Base-by-base conservation (phyloP, 345 rosid species). In the Murraya paniculata region DNA sequence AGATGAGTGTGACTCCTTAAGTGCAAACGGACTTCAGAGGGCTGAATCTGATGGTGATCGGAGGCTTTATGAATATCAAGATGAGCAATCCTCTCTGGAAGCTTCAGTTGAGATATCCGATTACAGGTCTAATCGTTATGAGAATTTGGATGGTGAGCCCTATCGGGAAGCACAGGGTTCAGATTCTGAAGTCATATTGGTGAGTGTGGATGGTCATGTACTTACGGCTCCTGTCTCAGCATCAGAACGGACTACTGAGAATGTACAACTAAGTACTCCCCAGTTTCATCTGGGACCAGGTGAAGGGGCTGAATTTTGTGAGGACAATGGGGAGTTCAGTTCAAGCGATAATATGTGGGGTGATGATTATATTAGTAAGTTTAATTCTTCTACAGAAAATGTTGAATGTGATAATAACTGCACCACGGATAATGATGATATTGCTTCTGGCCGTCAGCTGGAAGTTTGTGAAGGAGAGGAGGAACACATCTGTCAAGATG, bases 231-330 rank as follows among this genome's bases (percentile, higher is more conserved):
- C 98, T 22, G 85, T 94, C 59, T 87, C 84, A 25, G 89, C 87
- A 41, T 90, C 92, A 10, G 97, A 94, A 73, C 84, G 81, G 84
- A 75, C 85, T 83, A 79, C 89, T 68, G 90, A 87, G 81, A 79
- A 86, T 87, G 81, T 90, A 78, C 87, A 87, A 79, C 79, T 89
- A 64, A 81, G 83, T 68, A 91, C 89, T 36, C 94, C 97, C 79
- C 95, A 87, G 78, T 89, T 93, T 81, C 97, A 91, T 89, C 81
- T 94, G n/a, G 97, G 95, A 19, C 94, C 90, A 4, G 94, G 89
- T 41, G 90, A 93, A 65, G 94, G 83, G 4, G 73, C 94, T n/a
- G 94, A 86, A 21, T 89, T 88, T 72, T 88, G 90, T 80, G 91
- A 88, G 77, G 92, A 84, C 59, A 88, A 77, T 70, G 87, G 84